Conservation (phyloP, 352 stramenopile species). For the Phytopythium sindhum region DNA sequence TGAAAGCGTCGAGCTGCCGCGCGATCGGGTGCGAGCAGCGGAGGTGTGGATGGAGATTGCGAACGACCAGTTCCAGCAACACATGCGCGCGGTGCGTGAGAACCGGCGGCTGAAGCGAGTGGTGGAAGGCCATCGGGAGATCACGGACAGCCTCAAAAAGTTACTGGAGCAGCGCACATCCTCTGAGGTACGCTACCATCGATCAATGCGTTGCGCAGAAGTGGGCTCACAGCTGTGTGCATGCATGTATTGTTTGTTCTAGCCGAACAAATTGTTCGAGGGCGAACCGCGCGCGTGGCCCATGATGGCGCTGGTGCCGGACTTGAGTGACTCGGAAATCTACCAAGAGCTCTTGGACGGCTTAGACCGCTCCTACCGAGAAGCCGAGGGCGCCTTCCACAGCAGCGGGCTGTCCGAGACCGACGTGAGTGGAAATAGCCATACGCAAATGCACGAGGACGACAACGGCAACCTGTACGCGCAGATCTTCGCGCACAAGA, state of each 20-base stretch:
- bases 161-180: constrained; percentile 25
- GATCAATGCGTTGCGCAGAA: not conserved
- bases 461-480: constrained; percentile 27
- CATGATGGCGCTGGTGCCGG: constrained; percentile 19
- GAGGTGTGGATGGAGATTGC: constrained; percentile 40
- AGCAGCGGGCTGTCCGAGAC: constrained; percentile 12
- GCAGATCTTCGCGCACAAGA: constrained; percentile 45
- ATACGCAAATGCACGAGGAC: constrained; percentile 11
- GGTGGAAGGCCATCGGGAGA: constrained; percentile 57
- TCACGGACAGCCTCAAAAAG: constrained; percentile 42
- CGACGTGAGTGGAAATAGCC: constrained; percentile 17
- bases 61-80: constrained; percentile 31
- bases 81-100: constrained; percentile 45
- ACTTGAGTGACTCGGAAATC: constrained; percentile 22
- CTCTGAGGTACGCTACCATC: constrained; percentile 10
- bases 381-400: constrained; percentile 15
- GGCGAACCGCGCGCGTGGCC: constrained; percentile 18
- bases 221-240: too few species aligned
- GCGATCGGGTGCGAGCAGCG: constrained; percentile 3
- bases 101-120: constrained; percentile 49
- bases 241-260: not conserved
- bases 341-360: constrained; percentile 33
- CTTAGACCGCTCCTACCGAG: constrained; percentile 28
- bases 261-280: constrained; percentile 28
- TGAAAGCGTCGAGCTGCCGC: not conserved